These are phyloP conservation scores for Lichtheimia hyalospora DNA, from an alignment of 371 early-diverging fungal genomes.

Conservation along the genomic window DNA sequence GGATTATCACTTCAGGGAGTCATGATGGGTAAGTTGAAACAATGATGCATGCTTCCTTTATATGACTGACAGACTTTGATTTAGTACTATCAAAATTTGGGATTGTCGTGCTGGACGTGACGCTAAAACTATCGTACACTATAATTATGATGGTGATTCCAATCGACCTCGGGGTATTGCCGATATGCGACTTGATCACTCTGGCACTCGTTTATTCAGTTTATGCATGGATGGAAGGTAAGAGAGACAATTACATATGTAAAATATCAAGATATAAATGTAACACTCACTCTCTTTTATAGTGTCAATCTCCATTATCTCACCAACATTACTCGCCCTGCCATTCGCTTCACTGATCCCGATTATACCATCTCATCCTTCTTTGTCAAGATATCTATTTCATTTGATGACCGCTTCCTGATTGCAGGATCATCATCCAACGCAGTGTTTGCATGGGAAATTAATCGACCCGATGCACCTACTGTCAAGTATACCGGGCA, in stretches of 20 bases:
- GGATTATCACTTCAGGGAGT: constrained; percentile 57
- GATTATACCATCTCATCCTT: constrained; percentile 25
- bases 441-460: constrained; percentile 34
- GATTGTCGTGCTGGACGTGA: constrained; percentile 36
- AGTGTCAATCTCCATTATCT: constrained; percentile 41
- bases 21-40: constrained; percentile 55
- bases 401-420: constrained; percentile 37
- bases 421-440: constrained; percentile 31
- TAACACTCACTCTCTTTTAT: neutral
- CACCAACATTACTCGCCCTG: constrained; percentile 25
- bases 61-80: neutral
- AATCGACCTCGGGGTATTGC: constrained; percentile 29
- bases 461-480: constrained; percentile 17
- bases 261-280: neutral
- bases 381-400: constrained; percentile 32
- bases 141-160: constrained; percentile 18
- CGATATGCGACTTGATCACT: constrained; percentile 33
- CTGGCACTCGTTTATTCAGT: constrained; percentile 41
- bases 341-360: constrained; percentile 22
- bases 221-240: constrained; percentile 35
- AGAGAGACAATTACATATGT: too few species aligned
- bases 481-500: constrained; percentile 30
- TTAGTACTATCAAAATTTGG: constrained; percentile 49
- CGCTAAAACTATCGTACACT: constrained; percentile 9
- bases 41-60: neutral